Base-by-base conservation (phyloP, 2,329 filamentous ascomycete species). In the Bipolaris victoriae region DNA sequence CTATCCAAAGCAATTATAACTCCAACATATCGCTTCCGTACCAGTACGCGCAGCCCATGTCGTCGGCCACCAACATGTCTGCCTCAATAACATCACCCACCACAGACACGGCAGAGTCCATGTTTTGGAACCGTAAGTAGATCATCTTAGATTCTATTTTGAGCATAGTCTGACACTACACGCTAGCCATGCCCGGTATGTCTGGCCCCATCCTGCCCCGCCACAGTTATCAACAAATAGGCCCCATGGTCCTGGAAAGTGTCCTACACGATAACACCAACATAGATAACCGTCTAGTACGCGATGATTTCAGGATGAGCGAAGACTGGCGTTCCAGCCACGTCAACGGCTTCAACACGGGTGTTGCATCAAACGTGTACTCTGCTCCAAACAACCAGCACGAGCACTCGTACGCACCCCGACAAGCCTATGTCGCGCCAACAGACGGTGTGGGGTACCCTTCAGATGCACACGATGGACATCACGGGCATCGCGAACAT, bases 271-370 rank as follows among this genome's bases (percentile, higher is more conserved):
- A 7, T 29, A 49, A 52, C 7, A 57, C 58, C 5, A 64, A 75
- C 29, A 67, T 71, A 40, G 74, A 70, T 51, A 71, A 76, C 11
- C 63, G 71, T 4, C 65, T 76, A 18, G 62, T 49, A 13, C 63
- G 72, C 22, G 73, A 77, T 41, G 75, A 75, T 0, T 77, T 77
- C 60, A 73, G 71, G 54, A 67, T 77, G 40, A 63, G 55, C 50
- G 61, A 65, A 36, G 64, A 69, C 35, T 67, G 64, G 62, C 61
- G 62, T 18, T 62, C 63, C 5, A 65, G 51, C n/a, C 55, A 62
- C 22, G 49, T 61, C 2, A 58, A 63, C 18, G 63, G 64, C 16
- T 70, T 62, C 51, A 49, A 46, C 24, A 20, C 57, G 10, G 48
- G 48, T 7, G 40, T 58, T 11, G n/a, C 20, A 7, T 33, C 52